These are phyloP conservation scores for Clarireedia monteithiana DNA, from an alignment of 2,329 filamentous ascomycete species.

Conservation along the genomic window DNA sequence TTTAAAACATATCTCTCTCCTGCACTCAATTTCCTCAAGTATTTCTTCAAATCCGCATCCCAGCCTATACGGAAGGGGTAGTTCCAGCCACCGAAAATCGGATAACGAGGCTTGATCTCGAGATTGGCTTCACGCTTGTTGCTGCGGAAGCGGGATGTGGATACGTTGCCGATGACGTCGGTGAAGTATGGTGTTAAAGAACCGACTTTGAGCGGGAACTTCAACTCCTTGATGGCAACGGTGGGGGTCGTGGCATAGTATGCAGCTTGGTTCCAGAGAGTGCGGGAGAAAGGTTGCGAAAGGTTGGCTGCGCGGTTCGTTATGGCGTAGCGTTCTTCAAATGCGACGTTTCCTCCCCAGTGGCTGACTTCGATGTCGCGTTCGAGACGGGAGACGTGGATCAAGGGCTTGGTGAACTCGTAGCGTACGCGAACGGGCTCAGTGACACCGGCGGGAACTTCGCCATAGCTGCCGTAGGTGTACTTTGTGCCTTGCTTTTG, in stretches of 20 bases:
- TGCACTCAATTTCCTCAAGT: conserved; percentile 55
- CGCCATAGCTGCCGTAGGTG: conserved; percentile 83
- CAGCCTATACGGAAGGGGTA: conserved; percentile 96
- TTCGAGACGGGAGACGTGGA: conserved; percentile 70
- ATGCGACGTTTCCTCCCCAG: conserved; percentile 94
- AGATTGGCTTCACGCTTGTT: conserved; percentile 72
- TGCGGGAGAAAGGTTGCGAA: conserved; percentile 63
- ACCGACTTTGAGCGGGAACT: conserved; percentile 70
- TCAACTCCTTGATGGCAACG: conserved; percentile 73
- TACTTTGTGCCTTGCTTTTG: conserved; percentile 78
- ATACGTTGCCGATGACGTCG: conserved; percentile 94
- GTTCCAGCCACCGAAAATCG: conserved; percentile 96
- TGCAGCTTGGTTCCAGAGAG: conserved; percentile 63
- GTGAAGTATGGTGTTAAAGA: conserved; percentile 88
- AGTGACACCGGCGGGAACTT: conserved; percentile 68
- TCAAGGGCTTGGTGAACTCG: conserved; percentile 90
- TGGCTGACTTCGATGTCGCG: conserved; percentile 93
- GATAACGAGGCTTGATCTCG: conserved; percentile 88
- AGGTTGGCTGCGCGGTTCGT: conserved; percentile 79
- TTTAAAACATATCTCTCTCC: conserved; percentile 75
- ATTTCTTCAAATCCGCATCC: conserved; percentile 77
- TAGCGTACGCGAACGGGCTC: conserved; percentile 76
- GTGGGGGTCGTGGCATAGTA: conserved; percentile 67
- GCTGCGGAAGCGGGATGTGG: conserved; percentile 79
- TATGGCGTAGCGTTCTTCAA: conserved; percentile 88